Evolutionary conservation across 2,329 filamentous ascomycete species (phyloP).

Genomic region (Paecilomyces formosus): DNA sequence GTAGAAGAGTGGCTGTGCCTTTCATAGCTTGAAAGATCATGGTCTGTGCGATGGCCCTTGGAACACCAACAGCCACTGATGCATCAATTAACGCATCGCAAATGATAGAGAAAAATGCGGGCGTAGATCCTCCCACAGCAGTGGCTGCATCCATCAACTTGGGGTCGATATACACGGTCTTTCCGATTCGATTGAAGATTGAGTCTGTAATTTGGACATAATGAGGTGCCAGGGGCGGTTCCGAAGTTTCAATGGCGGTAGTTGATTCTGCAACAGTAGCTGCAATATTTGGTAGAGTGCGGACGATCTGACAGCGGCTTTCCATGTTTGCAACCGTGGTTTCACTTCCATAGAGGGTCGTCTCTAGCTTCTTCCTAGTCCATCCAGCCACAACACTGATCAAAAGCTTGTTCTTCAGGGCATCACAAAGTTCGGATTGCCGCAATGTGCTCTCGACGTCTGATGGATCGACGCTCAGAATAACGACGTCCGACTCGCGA

Average conservation of each 20-base stretch:
- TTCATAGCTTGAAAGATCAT: slow-evolving; percentile 4
- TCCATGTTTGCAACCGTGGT: background rate
- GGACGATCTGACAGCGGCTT: background rate
- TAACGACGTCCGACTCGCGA: background rate
- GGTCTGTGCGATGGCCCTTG: background rate
- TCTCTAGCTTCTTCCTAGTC: background rate
- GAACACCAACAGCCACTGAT: slow-evolving; percentile 2
- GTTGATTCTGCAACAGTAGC: slow-evolving; percentile 1
- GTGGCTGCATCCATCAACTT: slow-evolving; percentile 1
- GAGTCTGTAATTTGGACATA: background rate
- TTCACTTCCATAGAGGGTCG: background rate
- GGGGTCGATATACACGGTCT: slow-evolving; percentile 1
- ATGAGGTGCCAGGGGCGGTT: background rate
- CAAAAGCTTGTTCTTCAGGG: background rate
- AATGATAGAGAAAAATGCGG: slow-evolving; percentile 2
- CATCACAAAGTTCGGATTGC: background rate
- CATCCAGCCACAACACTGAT: background rate
- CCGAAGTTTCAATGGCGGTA: slow-evolving; percentile 1
- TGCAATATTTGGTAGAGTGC: slow-evolving; percentile 3
- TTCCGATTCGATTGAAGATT: slow-evolving; percentile 1
- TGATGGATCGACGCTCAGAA: background rate
- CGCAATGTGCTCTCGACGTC: background rate
- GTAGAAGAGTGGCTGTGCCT: slow-evolving; percentile 1
- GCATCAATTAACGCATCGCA: slow-evolving; percentile 3
- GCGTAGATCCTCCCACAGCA: slow-evolving; percentile 2